phyloP scores from a whole-genome alignment of 2,329 filamentous ascomycete genomes.

The Fonsecaea erecta region DNA sequence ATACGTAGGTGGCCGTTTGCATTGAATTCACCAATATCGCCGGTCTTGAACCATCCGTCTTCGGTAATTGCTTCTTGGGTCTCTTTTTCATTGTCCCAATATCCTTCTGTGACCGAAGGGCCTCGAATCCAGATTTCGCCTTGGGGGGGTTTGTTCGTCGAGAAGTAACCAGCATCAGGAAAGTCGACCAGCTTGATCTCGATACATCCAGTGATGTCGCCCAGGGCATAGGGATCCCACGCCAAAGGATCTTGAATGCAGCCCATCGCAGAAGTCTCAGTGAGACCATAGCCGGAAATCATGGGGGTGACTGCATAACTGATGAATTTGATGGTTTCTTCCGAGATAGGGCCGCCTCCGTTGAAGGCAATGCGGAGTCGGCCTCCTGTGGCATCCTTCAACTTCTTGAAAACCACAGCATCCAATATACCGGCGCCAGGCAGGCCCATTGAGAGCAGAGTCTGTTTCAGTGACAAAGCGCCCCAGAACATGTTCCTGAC shows the following conservation, averaged over 20 bases:
- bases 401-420: slow-evolving; percentile 84
- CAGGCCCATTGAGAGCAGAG: slow-evolving; percentile 60
- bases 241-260: slow-evolving; percentile 71
- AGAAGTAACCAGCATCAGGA: slow-evolving; percentile 82
- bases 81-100: slow-evolving; percentile 85
- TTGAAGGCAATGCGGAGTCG: slow-evolving; percentile 89
- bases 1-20: slow-evolving; percentile 77
- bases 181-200: slow-evolving; percentile 94
- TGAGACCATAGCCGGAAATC: slow-evolving; percentile 92
- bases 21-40: slow-evolving; percentile 92
- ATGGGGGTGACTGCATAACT: slow-evolving; percentile 92
- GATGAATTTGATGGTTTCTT: slow-evolving; percentile 86
- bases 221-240: slow-evolving; percentile 77
- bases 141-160: slow-evolving; percentile 76
- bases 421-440: slow-evolving; percentile 73
- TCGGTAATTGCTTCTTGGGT: slow-evolving; percentile 75
- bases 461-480: slow-evolving; percentile 64
- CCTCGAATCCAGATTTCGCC: slow-evolving; percentile 93
- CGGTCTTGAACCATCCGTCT: slow-evolving; percentile 97
- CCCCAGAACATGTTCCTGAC: slow-evolving; percentile 79
- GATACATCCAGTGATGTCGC: slow-evolving; percentile 74
- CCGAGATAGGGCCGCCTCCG: slow-evolving; percentile 86
- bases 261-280: slow-evolving; percentile 78
- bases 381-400: slow-evolving; percentile 88
- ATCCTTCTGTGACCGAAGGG: slow-evolving; percentile 72